phyloP scores from a whole-genome alignment of 345 rosid species.

The Erucastrum elatum region DNA sequence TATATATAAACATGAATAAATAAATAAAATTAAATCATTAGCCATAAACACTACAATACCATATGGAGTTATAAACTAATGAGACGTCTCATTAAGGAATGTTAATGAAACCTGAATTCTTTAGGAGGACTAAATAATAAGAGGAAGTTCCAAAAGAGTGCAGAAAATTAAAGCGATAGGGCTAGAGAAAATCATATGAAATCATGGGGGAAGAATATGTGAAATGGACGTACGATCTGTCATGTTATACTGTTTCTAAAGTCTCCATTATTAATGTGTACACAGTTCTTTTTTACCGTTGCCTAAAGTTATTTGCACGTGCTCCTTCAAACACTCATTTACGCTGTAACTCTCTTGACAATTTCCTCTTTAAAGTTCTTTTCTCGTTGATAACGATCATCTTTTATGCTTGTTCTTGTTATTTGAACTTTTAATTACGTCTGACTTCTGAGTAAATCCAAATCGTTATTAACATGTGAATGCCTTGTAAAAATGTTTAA shows the following conservation, averaged over 20 bases:
- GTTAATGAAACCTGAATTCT: not conserved
- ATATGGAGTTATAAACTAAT: not conserved
- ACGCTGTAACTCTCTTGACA: not conserved
- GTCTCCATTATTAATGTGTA: not conserved
- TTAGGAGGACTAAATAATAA: not conserved
- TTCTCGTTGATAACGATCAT: not conserved
- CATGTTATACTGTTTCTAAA: not conserved
- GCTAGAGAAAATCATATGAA: not conserved
- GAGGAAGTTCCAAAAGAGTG: slow-evolving; percentile 1
- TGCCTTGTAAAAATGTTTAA: not conserved
- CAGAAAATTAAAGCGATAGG: slow-evolving; percentile 11
- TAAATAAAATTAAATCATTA: not conserved
- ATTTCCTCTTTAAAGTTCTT: not conserved
- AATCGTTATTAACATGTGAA: not conserved
- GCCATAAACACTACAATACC: not conserved
- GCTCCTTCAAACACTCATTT: slow-evolving; percentile 4
- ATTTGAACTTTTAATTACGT: not conserved
- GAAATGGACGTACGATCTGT: slow-evolving; percentile 23
- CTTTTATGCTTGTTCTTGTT: not conserved
- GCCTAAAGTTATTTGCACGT: slow-evolving; percentile 18
- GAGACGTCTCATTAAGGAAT: not conserved
- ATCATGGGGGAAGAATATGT: not conserved
- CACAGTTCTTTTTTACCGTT: not conserved
- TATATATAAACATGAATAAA: not conserved
- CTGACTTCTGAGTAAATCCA: not conserved